phyloP scores from a whole-genome alignment of 2,329 filamentous ascomycete species.

The Pseudopithomyces maydicus region DNA sequence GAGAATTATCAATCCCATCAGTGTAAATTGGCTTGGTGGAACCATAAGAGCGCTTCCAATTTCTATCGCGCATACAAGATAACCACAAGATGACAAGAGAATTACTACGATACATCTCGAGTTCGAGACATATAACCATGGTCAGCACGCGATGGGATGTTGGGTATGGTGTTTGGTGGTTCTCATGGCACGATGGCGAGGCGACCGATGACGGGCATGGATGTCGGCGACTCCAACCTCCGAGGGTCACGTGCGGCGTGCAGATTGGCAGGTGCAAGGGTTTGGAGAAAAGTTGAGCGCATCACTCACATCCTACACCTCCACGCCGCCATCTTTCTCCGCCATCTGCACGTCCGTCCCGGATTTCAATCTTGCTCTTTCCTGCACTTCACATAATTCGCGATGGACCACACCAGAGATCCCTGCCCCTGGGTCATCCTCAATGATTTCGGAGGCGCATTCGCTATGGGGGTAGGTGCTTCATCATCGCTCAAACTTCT shows the following conservation, averaged over 20 bases:
- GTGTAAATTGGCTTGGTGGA: too few species aligned
- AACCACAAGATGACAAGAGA: not conserved
- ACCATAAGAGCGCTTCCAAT: too few species aligned
- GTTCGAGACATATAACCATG: not conserved
- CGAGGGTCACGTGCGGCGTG: slow-evolving; percentile 9
- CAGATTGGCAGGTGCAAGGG: slow-evolving; percentile 12
- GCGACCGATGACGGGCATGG: not conserved
- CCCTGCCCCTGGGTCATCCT: slow-evolving; percentile 96
- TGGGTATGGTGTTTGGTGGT: not conserved
- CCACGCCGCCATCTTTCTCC: slow-evolving; percentile 45
- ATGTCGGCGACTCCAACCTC: slow-evolving; percentile 13
- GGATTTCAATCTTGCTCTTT: not conserved
- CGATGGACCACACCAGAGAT: slow-evolving; percentile 94
- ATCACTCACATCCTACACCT: slow-evolving; percentile 25
- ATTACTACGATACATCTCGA: too few species aligned
- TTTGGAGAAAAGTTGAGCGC: slow-evolving; percentile 37
- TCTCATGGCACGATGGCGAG: not conserved
- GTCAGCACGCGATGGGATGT: too few species aligned
- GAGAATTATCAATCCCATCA: too few species aligned
- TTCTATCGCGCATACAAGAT: not conserved
- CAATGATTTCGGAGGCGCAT: slow-evolving; percentile 97
- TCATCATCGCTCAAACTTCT: not conserved
- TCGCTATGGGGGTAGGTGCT: slow-evolving; percentile 86
- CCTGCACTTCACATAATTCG: slow-evolving; percentile 10
- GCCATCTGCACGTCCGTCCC: slow-evolving; percentile 28